A percentile compares a stretch with the other conserved stretches of the same genome.
Conservation (phyloP, 805 yeast species). For the Candida patagonica region DNA sequence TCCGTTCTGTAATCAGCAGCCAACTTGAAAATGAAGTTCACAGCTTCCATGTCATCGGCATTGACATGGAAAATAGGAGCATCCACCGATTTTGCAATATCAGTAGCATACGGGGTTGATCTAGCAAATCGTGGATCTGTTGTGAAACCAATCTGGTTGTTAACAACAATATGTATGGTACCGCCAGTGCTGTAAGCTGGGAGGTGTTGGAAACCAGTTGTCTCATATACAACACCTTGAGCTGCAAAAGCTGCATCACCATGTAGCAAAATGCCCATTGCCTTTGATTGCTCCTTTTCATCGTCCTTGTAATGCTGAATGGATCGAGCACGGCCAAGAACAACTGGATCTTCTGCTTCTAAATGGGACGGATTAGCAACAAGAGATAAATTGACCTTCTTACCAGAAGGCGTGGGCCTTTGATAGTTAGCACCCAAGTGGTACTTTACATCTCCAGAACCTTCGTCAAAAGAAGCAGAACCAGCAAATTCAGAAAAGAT, state of each 20-base stretch:
- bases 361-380: conserved; percentile 99
- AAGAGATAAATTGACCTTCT: conserved; percentile 84
- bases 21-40: conserved; percentile 81
- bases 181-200: conserved; percentile 99
- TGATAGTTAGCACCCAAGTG: conserved; percentile 99
- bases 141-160: conserved; percentile 99
- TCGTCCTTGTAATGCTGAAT: conserved; percentile 87
- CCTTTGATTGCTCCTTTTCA: conserved; percentile 72
- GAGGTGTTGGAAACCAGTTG: conserved; percentile 86
- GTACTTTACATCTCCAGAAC: conserved; percentile 98
- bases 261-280: conserved; percentile 85
- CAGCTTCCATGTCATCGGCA: conserved; percentile 95
- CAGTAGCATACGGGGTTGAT: conserved; percentile 97
- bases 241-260: conserved; percentile 99
- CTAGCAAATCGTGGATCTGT: conserved; percentile 97
- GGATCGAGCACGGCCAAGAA: conserved; percentile 95
- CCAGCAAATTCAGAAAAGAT: conserved; percentile 95
- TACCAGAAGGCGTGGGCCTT: conserved; percentile 98
- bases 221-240: conserved; percentile 98
- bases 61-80: conserved; percentile 99
- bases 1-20: conserved; percentile 99
- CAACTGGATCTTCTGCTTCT: conserved; percentile 99
- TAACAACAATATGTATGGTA: conserved; percentile 89
- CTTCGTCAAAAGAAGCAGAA: conserved; percentile 82
- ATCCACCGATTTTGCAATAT: conserved; percentile 90